A percentile compares a stretch with the other conserved stretches of the same genome.
These are phyloP conservation scores for Clavulina sp. DNA, from an alignment of 768 basidiomycete genomes.

Conservation along the genomic window DNA sequence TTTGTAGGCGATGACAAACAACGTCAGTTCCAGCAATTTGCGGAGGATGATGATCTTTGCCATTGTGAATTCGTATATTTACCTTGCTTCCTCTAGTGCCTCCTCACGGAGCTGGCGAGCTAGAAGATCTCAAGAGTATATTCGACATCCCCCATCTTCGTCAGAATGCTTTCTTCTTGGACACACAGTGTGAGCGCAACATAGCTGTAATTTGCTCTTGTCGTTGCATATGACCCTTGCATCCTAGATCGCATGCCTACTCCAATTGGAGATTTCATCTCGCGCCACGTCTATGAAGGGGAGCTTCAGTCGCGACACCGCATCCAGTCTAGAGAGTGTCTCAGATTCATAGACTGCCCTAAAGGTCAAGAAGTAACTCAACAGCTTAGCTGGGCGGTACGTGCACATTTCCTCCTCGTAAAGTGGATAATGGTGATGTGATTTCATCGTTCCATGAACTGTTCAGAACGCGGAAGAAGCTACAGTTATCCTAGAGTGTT, in stretches of 20 bases:
- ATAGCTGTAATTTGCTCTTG: not conserved
- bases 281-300: slow-evolving; percentile 42
- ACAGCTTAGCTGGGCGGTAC: slow-evolving; percentile 31
- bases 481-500: slow-evolving; percentile 35
- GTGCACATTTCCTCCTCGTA: slow-evolving; percentile 4
- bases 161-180: slow-evolving; percentile 33
- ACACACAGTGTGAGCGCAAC: slow-evolving; percentile 49
- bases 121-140: slow-evolving; percentile 47
- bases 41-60: not conserved
- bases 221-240: slow-evolving; percentile 2
- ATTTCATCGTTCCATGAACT: not conserved
- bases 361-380: slow-evolving; percentile 24
- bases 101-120: slow-evolving; percentile 58
- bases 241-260: slow-evolving; percentile 65
- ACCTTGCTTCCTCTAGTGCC: slow-evolving; percentile 34
- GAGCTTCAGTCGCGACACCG: slow-evolving; percentile 37
- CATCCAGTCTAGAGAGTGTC: slow-evolving; percentile 30
- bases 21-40: slow-evolving; percentile 19
- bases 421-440: not conserved
- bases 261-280: slow-evolving; percentile 59
- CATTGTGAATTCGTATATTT: not conserved
- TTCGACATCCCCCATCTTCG: slow-evolving; percentile 56
- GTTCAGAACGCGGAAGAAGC: slow-evolving; percentile 44
- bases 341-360: slow-evolving; percentile 41
- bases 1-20: slow-evolving; percentile 40